phyloP scores from a whole-genome alignment of 495 filamentous ascomycete species.

The Penicillium ochrochloron region DNA sequence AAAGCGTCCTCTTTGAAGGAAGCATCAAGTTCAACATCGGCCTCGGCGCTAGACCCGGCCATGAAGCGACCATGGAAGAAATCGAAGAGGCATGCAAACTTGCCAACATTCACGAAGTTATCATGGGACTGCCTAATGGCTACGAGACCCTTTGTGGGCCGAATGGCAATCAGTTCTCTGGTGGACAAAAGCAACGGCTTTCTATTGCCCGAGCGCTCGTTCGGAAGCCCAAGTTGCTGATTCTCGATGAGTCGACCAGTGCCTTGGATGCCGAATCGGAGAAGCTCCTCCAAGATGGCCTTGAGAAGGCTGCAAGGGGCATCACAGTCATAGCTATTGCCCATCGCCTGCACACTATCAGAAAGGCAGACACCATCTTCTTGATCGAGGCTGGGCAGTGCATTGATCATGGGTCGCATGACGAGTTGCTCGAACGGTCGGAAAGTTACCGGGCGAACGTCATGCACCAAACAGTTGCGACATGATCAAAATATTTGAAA shows the following conservation, averaged over 20 bases:
- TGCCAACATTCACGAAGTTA: constrained; percentile 63
- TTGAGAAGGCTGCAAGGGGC: constrained; percentile 67
- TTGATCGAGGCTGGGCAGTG: constrained; percentile 70
- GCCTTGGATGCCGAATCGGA: constrained; percentile 78
- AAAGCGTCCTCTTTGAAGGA: constrained; percentile 59
- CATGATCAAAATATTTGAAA: constrained; percentile 17
- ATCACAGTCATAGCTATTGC: constrained; percentile 80
- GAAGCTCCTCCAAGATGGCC: constrained; percentile 68
- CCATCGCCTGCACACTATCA: constrained; percentile 78
- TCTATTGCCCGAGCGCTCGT: constrained; percentile 78
- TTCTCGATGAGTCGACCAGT: constrained; percentile 81
- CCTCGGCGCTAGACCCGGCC: constrained; percentile 51
- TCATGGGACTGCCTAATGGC: constrained; percentile 59
- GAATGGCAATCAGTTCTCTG: constrained; percentile 67
- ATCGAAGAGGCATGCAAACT: constrained; percentile 60
- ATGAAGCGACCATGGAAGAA: constrained; percentile 50
- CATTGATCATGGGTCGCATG: constrained; percentile 70
- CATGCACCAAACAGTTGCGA: constrained; percentile 46
- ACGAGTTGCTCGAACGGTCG: constrained; percentile 62
- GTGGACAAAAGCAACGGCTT: constrained; percentile 78
- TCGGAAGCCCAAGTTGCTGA: constrained; percentile 67
- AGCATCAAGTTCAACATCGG: constrained; percentile 58
- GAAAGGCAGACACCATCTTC: constrained; percentile 75
- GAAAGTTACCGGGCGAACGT: constrained; percentile 64
- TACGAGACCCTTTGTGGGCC: constrained; percentile 69